Evolutionary conservation across 2,329 filamentous ascomycete species (phyloP).

Genomic region (Eutypa lata): DNA sequence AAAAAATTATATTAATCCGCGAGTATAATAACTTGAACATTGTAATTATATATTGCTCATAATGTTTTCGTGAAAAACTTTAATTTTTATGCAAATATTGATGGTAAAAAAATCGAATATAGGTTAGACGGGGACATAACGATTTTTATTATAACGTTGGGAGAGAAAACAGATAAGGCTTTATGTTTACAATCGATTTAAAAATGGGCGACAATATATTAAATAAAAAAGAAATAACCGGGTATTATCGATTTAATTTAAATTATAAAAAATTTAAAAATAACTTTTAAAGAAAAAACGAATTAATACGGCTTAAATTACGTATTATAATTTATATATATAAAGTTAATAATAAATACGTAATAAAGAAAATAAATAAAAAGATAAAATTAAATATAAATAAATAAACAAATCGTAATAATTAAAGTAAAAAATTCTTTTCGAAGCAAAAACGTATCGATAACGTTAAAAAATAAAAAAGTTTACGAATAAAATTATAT

Average conservation of each 20-base stretch:
- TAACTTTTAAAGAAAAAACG: not conserved
- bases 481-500: not conserved
- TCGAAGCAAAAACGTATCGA: not conserved
- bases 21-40: not conserved
- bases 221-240: not conserved
- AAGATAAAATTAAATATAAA: not conserved
- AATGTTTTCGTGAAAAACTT: not conserved
- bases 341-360: not conserved
- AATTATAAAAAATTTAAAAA: not conserved
- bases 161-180: not conserved
- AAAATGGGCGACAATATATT: not conserved
- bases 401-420: not conserved
- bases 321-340: not conserved
- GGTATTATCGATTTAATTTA: not conserved
- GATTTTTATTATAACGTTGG: too few species aligned
- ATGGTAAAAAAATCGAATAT: not conserved
- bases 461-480: not conserved
- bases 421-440: not conserved
- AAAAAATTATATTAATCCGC: not conserved
- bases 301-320: not conserved
- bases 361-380: not conserved
- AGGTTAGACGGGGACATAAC: too few species aligned
- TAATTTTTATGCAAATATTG: not conserved
- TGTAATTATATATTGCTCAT: too few species aligned
- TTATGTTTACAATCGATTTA: not conserved